These are phyloP conservation scores for Abrus precatorius DNA, from an alignment of 306 rosid species.

Conservation along the genomic window DNA sequence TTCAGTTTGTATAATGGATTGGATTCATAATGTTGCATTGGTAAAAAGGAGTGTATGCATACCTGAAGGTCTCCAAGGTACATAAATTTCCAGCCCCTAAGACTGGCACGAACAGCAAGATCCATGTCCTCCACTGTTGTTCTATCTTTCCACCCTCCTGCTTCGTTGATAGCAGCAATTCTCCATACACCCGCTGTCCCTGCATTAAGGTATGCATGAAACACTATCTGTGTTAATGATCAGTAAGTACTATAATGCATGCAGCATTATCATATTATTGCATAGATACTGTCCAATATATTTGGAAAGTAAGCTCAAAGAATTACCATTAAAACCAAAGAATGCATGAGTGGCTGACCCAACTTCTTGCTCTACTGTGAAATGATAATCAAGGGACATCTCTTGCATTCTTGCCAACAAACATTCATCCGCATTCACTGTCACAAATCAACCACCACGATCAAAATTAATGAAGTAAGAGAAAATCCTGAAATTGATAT, in stretches of 20 bases:
- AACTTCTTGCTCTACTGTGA: slow-evolving; percentile 92
- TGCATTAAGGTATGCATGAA: slow-evolving; percentile 40
- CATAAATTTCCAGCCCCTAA: slow-evolving; percentile 85
- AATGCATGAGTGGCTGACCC: slow-evolving; percentile 91
- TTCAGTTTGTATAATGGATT: background rate
- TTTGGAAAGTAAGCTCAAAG: background rate
- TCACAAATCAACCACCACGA: slow-evolving; percentile 19
- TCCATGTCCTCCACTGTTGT: slow-evolving; percentile 94
- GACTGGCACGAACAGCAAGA: slow-evolving; percentile 87
- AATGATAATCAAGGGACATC: slow-evolving; percentile 90
- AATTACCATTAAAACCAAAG: slow-evolving; percentile 86
- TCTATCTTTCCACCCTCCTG: slow-evolving; percentile 91
- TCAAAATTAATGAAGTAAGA: background rate
- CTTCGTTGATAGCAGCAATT: slow-evolving; percentile 86
- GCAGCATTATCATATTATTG: background rate
- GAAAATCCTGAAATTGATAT: background rate
- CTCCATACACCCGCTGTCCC: slow-evolving; percentile 94
- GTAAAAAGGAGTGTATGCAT: background rate
- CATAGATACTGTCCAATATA: background rate
- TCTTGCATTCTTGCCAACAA: slow-evolving; percentile 90
- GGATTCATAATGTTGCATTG: background rate
- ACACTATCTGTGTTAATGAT: background rate
- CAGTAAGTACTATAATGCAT: slow-evolving; percentile 1
- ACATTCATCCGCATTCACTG: slow-evolving; percentile 84
- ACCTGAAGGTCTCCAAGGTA: slow-evolving; percentile 91